A percentile compares a stretch with the other conserved stretches of the same genome.
phyloP scores from a whole-genome alignment of 768 basidiomycete genomes.

The Auricularia sp. region DNA sequence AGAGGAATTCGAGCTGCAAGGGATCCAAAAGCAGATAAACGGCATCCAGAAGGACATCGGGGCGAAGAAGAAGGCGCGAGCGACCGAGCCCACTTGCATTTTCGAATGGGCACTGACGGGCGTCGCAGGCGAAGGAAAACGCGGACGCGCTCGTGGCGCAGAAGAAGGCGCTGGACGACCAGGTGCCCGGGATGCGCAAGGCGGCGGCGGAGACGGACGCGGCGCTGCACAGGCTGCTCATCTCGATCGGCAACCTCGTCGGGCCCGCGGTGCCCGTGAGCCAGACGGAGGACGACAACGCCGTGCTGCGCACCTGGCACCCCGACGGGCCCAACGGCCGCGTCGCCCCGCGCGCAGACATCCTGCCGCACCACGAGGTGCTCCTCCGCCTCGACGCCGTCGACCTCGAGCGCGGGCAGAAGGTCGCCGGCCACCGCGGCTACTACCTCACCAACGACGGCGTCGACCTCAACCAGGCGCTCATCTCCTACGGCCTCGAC shows the following conservation, averaged over 20 bases:
- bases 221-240: constrained; percentile 27
- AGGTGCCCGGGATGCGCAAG: constrained; percentile 65
- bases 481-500: constrained; percentile 90
- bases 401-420: constrained; percentile 94
- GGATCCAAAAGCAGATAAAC: constrained; percentile 73
- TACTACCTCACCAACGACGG: constrained; percentile 95
- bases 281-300: constrained; percentile 92
- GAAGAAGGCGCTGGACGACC: constrained; percentile 78
- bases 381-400: constrained; percentile 87
- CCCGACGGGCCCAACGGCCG: constrained; percentile 66
- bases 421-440: constrained; percentile 90
- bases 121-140: constrained; percentile 71
- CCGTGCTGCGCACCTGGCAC: constrained; percentile 72
- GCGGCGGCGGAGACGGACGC: constrained; percentile 69
- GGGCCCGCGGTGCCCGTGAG: constrained; percentile 79
- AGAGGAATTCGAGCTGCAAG: constrained; percentile 86
- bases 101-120: not conserved
- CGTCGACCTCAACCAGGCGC: constrained; percentile 92
- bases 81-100: not conserved
- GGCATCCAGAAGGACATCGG: constrained; percentile 90
- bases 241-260: constrained; percentile 43
- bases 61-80: constrained; percentile 75
- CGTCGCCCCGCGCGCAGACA: constrained; percentile 59
- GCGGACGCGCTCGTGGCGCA: constrained; percentile 77
- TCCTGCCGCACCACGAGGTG: constrained; percentile 97